Evolutionary conservation across 345 rosid species (phyloP), one percentile per base, ranked within the genome.

Genomic region (Moricandia arvensis): DNA sequence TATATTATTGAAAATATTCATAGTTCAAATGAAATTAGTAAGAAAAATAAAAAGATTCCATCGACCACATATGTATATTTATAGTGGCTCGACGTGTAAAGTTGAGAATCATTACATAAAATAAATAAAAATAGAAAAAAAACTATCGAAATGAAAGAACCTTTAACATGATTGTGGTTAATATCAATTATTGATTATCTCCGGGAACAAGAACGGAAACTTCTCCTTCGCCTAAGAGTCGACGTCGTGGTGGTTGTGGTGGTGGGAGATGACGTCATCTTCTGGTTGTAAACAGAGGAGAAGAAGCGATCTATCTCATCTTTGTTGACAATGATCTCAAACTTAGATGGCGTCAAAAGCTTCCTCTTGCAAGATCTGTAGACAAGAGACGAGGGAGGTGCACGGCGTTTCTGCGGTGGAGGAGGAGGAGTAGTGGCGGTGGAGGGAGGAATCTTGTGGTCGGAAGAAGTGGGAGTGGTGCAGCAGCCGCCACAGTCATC

Each of bases 381-480:
- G 45, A 18, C 11, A 2, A 78, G 68, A 34, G 77, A 59, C 7
- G 77, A 51, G 30, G 62, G 60, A 34, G 77, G 69, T 27, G 77
- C 73, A 2, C 73, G 77, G 2, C 59, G 81, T 66, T 78, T 78
- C 8, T 78, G 81, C 1, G 81, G 81, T 1, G 81, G 77, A 13
- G 77, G 81, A 34, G 81, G 81, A 66, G 81, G 81, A 66, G 81
- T 78, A 8, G 81, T 78, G 59, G 73, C 69, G 69, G 73, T 66
- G 63, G 64, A 34, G 5, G 69, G 77, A 59, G 81, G 81, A 51
- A 78, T 72, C 73, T 66, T 78, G 73, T 78, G 73, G 69, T 78
- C 81, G 64, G 81, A 72, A 24, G 81, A 78, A 51, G 77, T 78
- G 1, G n/a, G 81, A 59, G 81, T 78, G 37, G 81, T 78, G 73